Percentiles rank a stretch among this genome's conserved stretches.
Conservation (phyloP, 2,329 filamentous ascomycete genomes). For the Neoscytalidium dimidiatum region DNA sequence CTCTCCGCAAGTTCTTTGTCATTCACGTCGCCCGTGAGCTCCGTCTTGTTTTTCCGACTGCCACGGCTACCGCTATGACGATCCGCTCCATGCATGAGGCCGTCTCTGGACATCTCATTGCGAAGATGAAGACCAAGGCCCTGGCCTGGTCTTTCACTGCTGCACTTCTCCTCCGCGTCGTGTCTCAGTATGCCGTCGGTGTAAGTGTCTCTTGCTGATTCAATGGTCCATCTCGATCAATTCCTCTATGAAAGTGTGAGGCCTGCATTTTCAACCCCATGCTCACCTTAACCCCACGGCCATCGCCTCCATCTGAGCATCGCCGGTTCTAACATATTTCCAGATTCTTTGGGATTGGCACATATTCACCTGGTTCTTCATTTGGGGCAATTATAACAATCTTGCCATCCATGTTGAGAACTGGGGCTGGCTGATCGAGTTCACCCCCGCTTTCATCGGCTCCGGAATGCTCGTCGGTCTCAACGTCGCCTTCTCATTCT, state of each 20-base stretch:
- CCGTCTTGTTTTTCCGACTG: slow-evolving; percentile 60
- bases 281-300: too few species aligned
- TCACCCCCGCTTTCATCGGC: slow-evolving; percentile 63
- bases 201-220: too few species aligned
- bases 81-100: slow-evolving; percentile 65
- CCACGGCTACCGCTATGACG: slow-evolving; percentile 62
- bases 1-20: slow-evolving; percentile 66
- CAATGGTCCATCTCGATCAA: too few species aligned
- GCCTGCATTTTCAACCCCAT: too few species aligned
- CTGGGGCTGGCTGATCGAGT: slow-evolving; percentile 64
- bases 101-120: slow-evolving; percentile 53
- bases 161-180: slow-evolving; percentile 57
- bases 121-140: slow-evolving; percentile 59
- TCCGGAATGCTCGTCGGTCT: slow-evolving; percentile 47
- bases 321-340: too few species aligned
- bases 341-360: slow-evolving; percentile 64
- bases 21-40: slow-evolving; percentile 64
- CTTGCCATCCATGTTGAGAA: slow-evolving; percentile 56
- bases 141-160: slow-evolving; percentile 53
- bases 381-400: slow-evolving; percentile 55
- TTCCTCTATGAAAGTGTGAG: too few species aligned
- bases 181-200: slow-evolving; percentile 60
- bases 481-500: slow-evolving; percentile 61
- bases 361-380: slow-evolving; percentile 56
- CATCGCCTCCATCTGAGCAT: too few species aligned